phyloP scores from a whole-genome alignment of 495 filamentous ascomycete genomes.

The Aspergillus heteromorphus region DNA sequence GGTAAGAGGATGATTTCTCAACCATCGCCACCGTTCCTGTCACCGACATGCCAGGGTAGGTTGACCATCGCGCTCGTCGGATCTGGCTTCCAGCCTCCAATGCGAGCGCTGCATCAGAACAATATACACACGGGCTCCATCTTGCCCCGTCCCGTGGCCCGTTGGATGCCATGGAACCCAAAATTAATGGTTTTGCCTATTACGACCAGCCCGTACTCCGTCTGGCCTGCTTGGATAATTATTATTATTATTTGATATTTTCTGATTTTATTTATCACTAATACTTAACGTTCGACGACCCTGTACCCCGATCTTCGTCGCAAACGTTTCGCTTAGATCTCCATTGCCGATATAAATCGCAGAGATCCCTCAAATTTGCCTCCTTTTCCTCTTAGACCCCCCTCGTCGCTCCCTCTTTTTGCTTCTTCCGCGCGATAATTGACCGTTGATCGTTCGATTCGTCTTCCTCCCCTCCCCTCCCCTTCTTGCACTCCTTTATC shows the following conservation, averaged over 20 bases:
- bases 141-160: conserved; percentile 9
- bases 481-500: conserved; percentile 1
- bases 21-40: not conserved
- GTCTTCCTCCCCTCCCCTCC: not conserved
- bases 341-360: not conserved
- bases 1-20: conserved; percentile 6
- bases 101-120: conserved; percentile 8
- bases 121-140: conserved; percentile 11
- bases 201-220: conserved; percentile 4
- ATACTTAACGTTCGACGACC: not conserved
- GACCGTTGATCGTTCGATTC: conserved; percentile 11
- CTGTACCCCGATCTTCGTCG: conserved; percentile 1
- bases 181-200: conserved; percentile 7
- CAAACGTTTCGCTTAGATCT: not conserved
- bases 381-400: not conserved
- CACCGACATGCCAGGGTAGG: not conserved
- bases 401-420: not conserved
- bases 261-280: conserved; percentile 6
- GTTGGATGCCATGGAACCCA: conserved; percentile 11
- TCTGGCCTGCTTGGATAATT: not conserved
- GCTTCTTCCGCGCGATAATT: conserved; percentile 2
- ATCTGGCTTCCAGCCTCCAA: not conserved
- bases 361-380: not conserved
- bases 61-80: not conserved
- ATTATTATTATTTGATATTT: conserved; percentile 5